Base-by-base conservation (phyloP, 2,329 filamentous ascomycete genomes). In the Alternaria solani region DNA sequence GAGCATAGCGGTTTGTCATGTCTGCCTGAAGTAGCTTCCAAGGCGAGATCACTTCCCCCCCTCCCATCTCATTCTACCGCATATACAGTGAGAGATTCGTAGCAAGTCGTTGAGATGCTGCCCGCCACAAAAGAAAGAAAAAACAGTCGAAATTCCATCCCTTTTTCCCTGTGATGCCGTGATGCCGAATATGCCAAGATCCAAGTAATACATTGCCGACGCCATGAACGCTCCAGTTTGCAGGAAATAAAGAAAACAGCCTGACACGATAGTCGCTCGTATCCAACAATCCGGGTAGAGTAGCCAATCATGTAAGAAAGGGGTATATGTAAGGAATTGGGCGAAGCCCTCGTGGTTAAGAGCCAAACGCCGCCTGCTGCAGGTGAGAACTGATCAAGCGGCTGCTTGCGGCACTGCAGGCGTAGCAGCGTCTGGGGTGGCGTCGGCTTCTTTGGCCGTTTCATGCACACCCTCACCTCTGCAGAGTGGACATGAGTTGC, bases 401-500 rank as follows among this genome's bases (percentile, higher is more conserved):
- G 58, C 38, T 53, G 58, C 51, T 62, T 59, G 63, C n/a, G 59
- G 58, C 28, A 47, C 25, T 11, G 62, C 48, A 28, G 55, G 43
- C 58, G 51, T 25, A 44, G 55, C 14, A 43, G 52, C 39, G 39
- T 56, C 62, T 49, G 66, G 42, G 36, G 53, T 43, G 52, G 62
- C 58, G 61, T 66, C 57, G 56, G 63, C 56, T 12, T 55, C 65
- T 58, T 57, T 64, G 53, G 67, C 62, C 57, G 79, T 82, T 66
- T 87, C 85, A 39, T 85, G 81, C 6, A 88, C 86, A 34, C 86
- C 86, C 71, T 86, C 83, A 38, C 85, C 85, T 69, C 87, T 81
- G 70, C 87, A 89, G 25, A 89, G 80, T 3, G 87, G 87, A 70
- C 87, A 89, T 4, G 86, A 88, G 71, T 89, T 89, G 57, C 87